Base-by-base conservation (phyloP, 139 green algal genomes). In the Spirogloea muscicola region DNA sequence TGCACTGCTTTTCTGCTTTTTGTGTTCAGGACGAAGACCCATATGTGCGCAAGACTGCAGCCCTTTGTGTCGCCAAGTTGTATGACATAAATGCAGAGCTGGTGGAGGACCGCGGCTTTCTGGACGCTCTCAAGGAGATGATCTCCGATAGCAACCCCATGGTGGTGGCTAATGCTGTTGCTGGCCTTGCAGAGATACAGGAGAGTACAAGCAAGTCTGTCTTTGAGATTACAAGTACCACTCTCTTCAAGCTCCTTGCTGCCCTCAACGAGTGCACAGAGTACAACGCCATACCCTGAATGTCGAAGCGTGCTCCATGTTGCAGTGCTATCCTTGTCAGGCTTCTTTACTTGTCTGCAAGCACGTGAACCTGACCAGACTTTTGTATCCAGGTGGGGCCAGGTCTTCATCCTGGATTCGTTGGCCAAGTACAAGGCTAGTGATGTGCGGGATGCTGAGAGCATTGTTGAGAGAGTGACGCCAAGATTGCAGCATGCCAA, bases 261-360 rank as follows among this genome's bases (percentile, higher is more conserved):
- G 95, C 95, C 6, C 79, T 99, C 3, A 97, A 98, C 79, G 95
- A 98, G 83, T 99, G 95, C 84, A 99, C 92, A 1, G 95, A 99
- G 89, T 98, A 91, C n/a, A n/a, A n/a, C n/a, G n/a, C n/a, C n/a
- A n/a, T n/a, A n/a, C n/a, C n/a, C n/a, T n/a, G n/a, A n/a, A n/a
- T n/a, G n/a, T n/a, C n/a, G n/a, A n/a, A n/a, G n/a, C n/a, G n/a
- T n/a, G n/a, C n/a, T n/a, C n/a, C n/a, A n/a, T n/a, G n/a, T n/a
- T n/a, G n/a, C n/a, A n/a, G n/a, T n/a, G n/a, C n/a, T n/a, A n/a
- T n/a, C n/a, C n/a, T n/a, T n/a, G n/a, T n/a, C n/a, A n/a, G n/a
- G n/a, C n/a, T n/a, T n/a, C n/a, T n/a, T n/a, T n/a, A n/a, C n/a
- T n/a, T n/a, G n/a, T n/a, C n/a, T n/a, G n/a, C n/a, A n/a, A n/a